phyloP scores from a whole-genome alignment of 2,329 filamentous ascomycete species.

The Colletotrichum siamense region DNA sequence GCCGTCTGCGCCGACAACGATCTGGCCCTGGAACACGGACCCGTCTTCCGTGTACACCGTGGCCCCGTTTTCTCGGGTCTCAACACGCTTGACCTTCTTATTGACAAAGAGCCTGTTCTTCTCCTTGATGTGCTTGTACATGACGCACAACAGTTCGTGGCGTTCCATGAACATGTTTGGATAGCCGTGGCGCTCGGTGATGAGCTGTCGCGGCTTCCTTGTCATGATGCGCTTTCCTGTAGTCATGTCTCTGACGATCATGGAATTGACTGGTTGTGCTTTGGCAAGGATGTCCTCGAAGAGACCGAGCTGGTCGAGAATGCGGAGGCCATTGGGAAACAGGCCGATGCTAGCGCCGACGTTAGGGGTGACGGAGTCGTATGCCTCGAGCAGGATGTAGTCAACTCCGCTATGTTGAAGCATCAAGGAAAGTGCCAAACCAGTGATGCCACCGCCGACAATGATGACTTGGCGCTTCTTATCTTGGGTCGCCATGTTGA shows the following conservation, averaged over 20 bases:
- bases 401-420: slow-evolving; percentile 51
- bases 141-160: slow-evolving; percentile 33
- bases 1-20: slow-evolving; percentile 46
- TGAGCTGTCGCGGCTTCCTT: neutral
- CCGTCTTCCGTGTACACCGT: slow-evolving; percentile 36
- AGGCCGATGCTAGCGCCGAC: slow-evolving; percentile 55
- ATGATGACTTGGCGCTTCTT: slow-evolving; percentile 23
- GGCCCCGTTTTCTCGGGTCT: slow-evolving; percentile 19
- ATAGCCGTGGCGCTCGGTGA: slow-evolving; percentile 32
- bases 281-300: slow-evolving; percentile 23
- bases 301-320: slow-evolving; percentile 56
- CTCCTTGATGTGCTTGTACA: slow-evolving; percentile 37
- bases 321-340: slow-evolving; percentile 43
- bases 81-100: slow-evolving; percentile 21
- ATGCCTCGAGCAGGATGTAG: slow-evolving; percentile 53
- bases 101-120: slow-evolving; percentile 26
- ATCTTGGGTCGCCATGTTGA: neutral
- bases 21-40: slow-evolving; percentile 30
- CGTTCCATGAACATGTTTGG: slow-evolving; percentile 39
- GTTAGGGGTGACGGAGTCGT: slow-evolving; percentile 45
- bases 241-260: neutral
- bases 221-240: slow-evolving; percentile 13
- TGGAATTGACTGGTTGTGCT: neutral
- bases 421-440: slow-evolving; percentile 32
- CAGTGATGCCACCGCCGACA: slow-evolving; percentile 27